Evolutionary conservation across 805 yeast species (phyloP).

Genomic region (Sugiyamaella valdiviana): DNA sequence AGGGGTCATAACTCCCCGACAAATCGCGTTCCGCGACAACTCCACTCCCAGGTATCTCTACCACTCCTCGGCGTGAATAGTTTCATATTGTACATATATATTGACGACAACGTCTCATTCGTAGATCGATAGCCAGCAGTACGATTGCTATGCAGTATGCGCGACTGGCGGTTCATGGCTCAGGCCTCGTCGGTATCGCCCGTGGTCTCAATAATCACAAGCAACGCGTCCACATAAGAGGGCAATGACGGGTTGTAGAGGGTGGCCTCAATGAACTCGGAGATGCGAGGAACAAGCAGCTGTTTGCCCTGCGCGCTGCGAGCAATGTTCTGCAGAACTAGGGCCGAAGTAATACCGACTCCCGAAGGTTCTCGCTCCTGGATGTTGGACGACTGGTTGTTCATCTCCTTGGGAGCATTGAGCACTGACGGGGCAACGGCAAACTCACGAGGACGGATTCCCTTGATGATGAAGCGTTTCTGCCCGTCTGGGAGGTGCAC

Average conservation of each 20-base stretch:
- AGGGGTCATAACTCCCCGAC: too few species aligned
- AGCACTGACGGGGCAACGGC: conserved; percentile 28
- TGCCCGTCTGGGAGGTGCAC: conserved; percentile 58
- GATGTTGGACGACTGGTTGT: neutral
- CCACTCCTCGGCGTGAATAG: neutral
- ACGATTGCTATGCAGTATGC: neutral
- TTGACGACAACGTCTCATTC: neutral
- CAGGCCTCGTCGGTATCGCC: neutral
- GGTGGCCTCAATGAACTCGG: conserved; percentile 22
- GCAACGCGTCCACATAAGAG: conserved; percentile 23
- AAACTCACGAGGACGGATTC: conserved; percentile 74
- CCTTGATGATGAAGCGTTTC: conserved; percentile 84
- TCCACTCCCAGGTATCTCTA: too few species aligned
- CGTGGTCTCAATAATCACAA: conserved; percentile 6
- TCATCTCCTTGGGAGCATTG: conserved; percentile 12
- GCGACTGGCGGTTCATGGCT: neutral
- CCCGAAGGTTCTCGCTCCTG: conserved; percentile 24
- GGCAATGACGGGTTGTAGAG: conserved; percentile 22
- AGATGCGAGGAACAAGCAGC: conserved; percentile 15
- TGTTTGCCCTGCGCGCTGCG: conserved; percentile 23
- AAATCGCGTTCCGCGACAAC: too few species aligned
- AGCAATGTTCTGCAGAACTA: conserved; percentile 34
- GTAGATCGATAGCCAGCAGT: neutral
- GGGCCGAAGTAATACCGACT: conserved; percentile 30
- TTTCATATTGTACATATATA: conserved; percentile 3